Conservation (phyloP, 1,139 yeast genomes). For the Geotrichum restrictum region DNA sequence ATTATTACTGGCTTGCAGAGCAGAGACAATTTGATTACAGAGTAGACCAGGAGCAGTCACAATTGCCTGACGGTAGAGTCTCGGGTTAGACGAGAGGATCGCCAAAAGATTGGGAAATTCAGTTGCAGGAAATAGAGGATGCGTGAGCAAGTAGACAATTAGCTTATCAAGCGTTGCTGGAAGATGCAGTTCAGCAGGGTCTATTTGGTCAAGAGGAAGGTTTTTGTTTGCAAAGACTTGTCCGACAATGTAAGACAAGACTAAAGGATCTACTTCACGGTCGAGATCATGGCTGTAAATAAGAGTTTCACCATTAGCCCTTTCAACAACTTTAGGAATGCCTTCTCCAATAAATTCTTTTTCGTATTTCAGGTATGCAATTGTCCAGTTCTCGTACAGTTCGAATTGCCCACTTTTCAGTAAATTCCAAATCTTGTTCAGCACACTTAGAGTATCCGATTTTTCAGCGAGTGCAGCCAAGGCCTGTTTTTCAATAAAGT, state of each 20-base stretch:
- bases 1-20: constrained; percentile 49
- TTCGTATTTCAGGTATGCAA: constrained; percentile 31
- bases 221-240: constrained; percentile 17
- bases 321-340: constrained; percentile 17
- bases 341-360: constrained; percentile 29
- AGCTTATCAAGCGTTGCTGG: constrained; percentile 43
- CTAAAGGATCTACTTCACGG: constrained; percentile 57
- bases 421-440: constrained; percentile 2
- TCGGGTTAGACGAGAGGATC: constrained; percentile 50
- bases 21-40: constrained; percentile 57
- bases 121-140: constrained; percentile 72
- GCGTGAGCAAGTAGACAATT: constrained; percentile 72
- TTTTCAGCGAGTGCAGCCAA: constrained; percentile 4
- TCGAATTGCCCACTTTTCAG: constrained; percentile 23
- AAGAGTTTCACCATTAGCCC: constrained; percentile 29
- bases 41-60: constrained; percentile 71
- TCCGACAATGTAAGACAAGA: constrained; percentile 40
- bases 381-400: constrained; percentile 30
- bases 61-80: constrained; percentile 74
- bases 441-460: not conserved
- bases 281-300: constrained; percentile 63
- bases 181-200: constrained; percentile 13
- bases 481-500: constrained; percentile 12
- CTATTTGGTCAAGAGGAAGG: constrained; percentile 14
- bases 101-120: constrained; percentile 54